Conservation (phyloP, 768 basidiomycete species). For the Leccinum subtestaceum region DNA sequence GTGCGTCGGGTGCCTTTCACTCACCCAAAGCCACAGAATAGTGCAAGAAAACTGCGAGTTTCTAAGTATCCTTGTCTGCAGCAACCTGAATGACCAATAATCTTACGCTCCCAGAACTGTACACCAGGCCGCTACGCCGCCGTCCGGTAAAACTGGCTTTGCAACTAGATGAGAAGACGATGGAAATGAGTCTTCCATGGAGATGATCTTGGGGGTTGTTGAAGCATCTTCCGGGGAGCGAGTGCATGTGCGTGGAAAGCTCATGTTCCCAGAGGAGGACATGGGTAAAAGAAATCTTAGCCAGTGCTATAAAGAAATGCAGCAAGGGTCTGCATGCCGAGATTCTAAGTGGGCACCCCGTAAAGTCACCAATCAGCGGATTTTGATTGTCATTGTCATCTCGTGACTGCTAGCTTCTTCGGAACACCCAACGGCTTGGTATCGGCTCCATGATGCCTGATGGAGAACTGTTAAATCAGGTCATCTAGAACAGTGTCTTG, state of each 20-base stretch:
- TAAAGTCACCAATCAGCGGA: not conserved
- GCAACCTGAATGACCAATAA: not conserved
- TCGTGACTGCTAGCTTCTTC: not conserved
- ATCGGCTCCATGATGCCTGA: not conserved
- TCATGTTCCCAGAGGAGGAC: not conserved
- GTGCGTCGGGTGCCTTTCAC: not conserved
- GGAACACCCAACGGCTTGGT: not conserved
- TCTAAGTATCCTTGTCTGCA: not conserved
- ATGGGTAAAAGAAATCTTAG: not conserved
- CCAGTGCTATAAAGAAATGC: not conserved
- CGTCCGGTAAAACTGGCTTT: conserved; percentile 11
- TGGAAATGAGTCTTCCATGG: not conserved
- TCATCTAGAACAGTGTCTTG: not conserved
- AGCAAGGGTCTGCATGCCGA: not conserved
- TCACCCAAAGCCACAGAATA: conserved; percentile 28
- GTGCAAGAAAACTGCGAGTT: conserved; percentile 21
- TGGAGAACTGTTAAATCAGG: not conserved
- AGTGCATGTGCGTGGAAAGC: not conserved
- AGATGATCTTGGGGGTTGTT: not conserved
- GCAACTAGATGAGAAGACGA: not conserved
- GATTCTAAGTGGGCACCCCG: not conserved
- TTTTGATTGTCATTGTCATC: not conserved
- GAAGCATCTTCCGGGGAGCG: not conserved
- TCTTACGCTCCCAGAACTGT: conserved; percentile 27
- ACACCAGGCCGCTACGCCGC: conserved; percentile 25